Evolutionary conservation across 192 early-diverging fungal species (phyloP), one percentile per base, ranked within the genome.

Genomic region (Linnemannia elongata): DNA sequence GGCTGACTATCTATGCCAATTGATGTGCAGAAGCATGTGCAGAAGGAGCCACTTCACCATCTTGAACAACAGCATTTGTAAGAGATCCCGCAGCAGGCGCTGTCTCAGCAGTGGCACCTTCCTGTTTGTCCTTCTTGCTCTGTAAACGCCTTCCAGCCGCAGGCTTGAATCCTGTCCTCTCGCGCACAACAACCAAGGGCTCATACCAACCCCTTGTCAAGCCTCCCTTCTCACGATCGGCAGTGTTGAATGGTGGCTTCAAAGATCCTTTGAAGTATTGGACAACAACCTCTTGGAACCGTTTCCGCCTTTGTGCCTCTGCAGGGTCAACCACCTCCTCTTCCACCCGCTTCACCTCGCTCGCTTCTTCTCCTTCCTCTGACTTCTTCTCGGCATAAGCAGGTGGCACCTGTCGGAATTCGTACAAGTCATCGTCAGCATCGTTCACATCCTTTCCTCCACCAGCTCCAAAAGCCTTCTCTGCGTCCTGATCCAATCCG

Each of bases 191-290:
- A 17, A 87, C 88, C 80, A 89, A 75, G 0, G 80, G 80, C 20
- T 89, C 84, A 63, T 89, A 89, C 86, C 85, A 83, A 27, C 87
- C 88, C 47, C 81, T 68, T 5, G 91, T 93, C 76, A 95, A 74
- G 1, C 94, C 94, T 36, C 93, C 94, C 24, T 77, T 84, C 57
- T 90, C 82, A 5, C 94, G 80, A 54, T 92, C 94, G 41, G 70
- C 87, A 44, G 92, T 92, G 86, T 95, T 95, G 81, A 94, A 95
- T 68, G 94, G 94, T 9, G 94, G 94, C 77, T 94, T 94, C 24
- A 94, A 74, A 6, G 77, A 83, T 30, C 94, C 94, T 30, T 88
- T 75, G 74, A 93, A 94, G 44, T 91, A 81, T 30, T 87, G 83
- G 1, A 87, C 75, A 15, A 90, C 82, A 13, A 88, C 83, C 45